Base-by-base conservation (phyloP, 2,329 filamentous ascomycete species). In the Biscogniauxia marginata region DNA sequence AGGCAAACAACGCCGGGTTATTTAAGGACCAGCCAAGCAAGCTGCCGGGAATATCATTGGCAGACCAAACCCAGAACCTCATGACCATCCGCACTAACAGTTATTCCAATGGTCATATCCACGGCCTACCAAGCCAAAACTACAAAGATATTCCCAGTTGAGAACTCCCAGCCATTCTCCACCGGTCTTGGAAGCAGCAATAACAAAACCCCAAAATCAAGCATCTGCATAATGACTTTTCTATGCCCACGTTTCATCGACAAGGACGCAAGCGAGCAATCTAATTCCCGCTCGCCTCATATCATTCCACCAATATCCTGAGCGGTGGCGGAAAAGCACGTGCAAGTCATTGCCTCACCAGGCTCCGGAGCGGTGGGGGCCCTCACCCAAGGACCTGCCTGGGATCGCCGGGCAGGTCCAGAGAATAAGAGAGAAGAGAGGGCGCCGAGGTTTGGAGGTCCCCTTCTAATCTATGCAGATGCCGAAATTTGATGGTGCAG, bases 381-480 rank as follows among this genome's bases (percentile, higher is more conserved):
- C 30, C 6, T 11, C 24, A 25, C 11, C 24, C 11, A 25, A 9
- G 46, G 20, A 57, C 24, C 47, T 45, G 47, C 46, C 25, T 50
- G 51, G 25, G 23, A n/a, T 45, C 54, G 34, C 51, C 23, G 50
- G 21, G 30, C 57, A 54, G 55, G 22, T 49, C 34, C 55, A 58
- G 46, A 56, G 55, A 54, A 54, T 25, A 16, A 39, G 30, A 39
- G 9, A 39, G 30, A 39, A 9, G 13, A 9, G 30, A 9, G 9
- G 13, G 30, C 5, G 13, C 30, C 30, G 11, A 2, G 13, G 30
- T 39, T 11, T 13, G 3, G 39, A 54, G 39, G 48, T 43, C 18
- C 61, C 60, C 58, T 57, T 59, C 55, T 46, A 61, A 63, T 63
- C 55, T 59, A 61, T 61, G 58, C 61, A 61, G 59, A 55, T 61